These are phyloP conservation scores for Diplodia seriata DNA, from an alignment of 2,329 filamentous ascomycete species.

Conservation along the genomic window DNA sequence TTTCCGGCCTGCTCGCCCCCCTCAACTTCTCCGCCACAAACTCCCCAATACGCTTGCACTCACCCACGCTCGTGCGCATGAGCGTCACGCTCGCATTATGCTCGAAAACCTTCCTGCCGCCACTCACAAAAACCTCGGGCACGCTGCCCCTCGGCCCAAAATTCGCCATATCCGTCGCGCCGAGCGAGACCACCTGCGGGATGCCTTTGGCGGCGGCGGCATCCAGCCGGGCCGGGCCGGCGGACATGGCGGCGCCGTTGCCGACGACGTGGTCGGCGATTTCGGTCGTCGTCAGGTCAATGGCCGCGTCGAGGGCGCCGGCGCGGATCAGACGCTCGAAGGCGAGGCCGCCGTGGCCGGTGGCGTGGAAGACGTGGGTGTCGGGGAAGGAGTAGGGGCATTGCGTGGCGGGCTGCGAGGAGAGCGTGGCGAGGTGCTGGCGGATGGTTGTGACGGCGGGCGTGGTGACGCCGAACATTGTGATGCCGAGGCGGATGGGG, in stretches of 20 bases:
- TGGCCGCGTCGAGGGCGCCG: slow-evolving; percentile 66
- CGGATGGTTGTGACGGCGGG: slow-evolving; percentile 67
- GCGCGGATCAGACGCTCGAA: slow-evolving; percentile 71
- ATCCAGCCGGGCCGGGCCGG: slow-evolving; percentile 63
- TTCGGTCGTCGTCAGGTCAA: slow-evolving; percentile 77
- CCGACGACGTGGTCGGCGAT: slow-evolving; percentile 65
- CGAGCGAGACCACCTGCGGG: slow-evolving; percentile 61
- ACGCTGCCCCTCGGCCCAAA: slow-evolving; percentile 65
- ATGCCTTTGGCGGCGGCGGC: slow-evolving; percentile 60
- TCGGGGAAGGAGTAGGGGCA: slow-evolving; percentile 55
- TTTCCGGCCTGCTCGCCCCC: slow-evolving; percentile 45
- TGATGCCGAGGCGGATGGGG: slow-evolving; percentile 64
- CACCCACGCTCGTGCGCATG: slow-evolving; percentile 67
- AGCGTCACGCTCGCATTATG: slow-evolving; percentile 73
- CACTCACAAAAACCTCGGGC: slow-evolving; percentile 58
- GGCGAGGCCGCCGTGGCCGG: slow-evolving; percentile 70
- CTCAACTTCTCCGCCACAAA: slow-evolving; percentile 64
- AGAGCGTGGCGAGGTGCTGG: slow-evolving; percentile 54
- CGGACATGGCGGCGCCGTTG: slow-evolving; percentile 68
- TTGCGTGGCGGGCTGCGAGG: neutral
- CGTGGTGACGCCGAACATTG: slow-evolving; percentile 79
- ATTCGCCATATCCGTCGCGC: slow-evolving; percentile 61
- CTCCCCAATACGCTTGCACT: slow-evolving; percentile 62
- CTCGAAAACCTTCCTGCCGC: slow-evolving; percentile 62
- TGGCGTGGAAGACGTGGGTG: slow-evolving; percentile 72